These are phyloP conservation scores for Mikania micrantha DNA, from an alignment of 129 eudicot species.

Conservation along the genomic window DNA sequence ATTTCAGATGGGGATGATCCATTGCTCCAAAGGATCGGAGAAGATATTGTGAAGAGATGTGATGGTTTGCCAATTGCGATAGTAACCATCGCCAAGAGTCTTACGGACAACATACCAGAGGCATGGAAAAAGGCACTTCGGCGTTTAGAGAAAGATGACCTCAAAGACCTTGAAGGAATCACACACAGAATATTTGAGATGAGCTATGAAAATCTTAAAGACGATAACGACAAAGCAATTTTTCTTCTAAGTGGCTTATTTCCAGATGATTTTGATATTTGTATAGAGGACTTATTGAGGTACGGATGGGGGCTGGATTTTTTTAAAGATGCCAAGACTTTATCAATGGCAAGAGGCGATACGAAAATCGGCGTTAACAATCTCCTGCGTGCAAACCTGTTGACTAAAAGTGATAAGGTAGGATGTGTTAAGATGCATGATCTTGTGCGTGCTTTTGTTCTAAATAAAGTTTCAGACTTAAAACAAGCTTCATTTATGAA, in stretches of 20 bases:
- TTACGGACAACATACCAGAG: background rate
- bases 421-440: background rate
- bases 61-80: background rate
- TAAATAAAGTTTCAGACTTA: background rate
- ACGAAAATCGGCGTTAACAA: background rate
- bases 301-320: constrained; percentile 1
- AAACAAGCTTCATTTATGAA: background rate
- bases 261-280: background rate
- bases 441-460: background rate
- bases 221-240: background rate
- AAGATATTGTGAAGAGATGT: background rate
- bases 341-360: background rate
- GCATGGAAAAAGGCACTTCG: background rate
- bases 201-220: background rate
- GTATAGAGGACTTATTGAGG: background rate
- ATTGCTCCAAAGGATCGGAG: background rate
- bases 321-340: background rate
- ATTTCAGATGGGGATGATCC: background rate
- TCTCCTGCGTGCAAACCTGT: background rate
- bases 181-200: background rate
- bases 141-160: background rate
- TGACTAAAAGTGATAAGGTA: background rate
- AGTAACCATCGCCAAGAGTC: background rate
- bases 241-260: background rate
- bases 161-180: background rate